Conservation (phyloP, 768 basidiomycete genomes). For the Amyloporia xantha region DNA sequence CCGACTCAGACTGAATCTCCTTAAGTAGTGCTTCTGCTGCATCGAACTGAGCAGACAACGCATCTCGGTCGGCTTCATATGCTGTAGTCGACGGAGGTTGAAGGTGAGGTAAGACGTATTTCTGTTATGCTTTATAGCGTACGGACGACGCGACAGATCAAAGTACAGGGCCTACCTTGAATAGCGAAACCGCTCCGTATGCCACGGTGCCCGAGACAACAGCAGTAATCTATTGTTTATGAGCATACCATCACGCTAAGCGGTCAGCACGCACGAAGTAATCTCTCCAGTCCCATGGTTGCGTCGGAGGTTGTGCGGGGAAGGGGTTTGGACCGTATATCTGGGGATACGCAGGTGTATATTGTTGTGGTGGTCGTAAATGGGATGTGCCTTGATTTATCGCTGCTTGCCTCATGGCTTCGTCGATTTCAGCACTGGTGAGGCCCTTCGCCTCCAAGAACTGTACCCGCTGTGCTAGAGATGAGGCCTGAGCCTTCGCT, state of each 20-base stretch:
- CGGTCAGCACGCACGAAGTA: conserved; percentile 74
- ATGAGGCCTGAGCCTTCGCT: conserved; percentile 63
- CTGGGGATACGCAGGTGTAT: conserved; percentile 28
- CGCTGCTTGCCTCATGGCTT: conserved; percentile 65
- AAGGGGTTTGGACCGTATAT: conserved; percentile 41
- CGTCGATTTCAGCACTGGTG: conserved; percentile 75
- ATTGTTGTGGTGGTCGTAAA: conserved; percentile 15
- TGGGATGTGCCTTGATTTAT: conserved; percentile 16
- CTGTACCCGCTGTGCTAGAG: conserved; percentile 78
- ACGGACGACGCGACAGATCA: not conserved
- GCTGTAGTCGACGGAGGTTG: conserved; percentile 82
- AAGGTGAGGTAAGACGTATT: conserved; percentile 87
- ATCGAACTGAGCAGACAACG: conserved; percentile 84
- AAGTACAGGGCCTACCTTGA: conserved; percentile 47
- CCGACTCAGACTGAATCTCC: conserved; percentile 75
- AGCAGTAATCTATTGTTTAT: conserved; percentile 68
- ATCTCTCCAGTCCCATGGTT: conserved; percentile 91
- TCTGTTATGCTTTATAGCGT: conserved; percentile 38
- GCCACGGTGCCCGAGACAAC: conserved; percentile 82
- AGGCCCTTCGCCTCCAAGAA: conserved; percentile 97
- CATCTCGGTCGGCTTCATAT: conserved; percentile 83
- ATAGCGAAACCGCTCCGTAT: conserved; percentile 75
- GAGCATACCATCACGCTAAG: not conserved
- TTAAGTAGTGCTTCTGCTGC: conserved; percentile 75
- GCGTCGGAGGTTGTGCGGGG: conserved; percentile 34